These are phyloP conservation scores for Diversispora epigaea DNA, from an alignment of 192 early-diverging fungal species.

Conservation along the genomic window DNA sequence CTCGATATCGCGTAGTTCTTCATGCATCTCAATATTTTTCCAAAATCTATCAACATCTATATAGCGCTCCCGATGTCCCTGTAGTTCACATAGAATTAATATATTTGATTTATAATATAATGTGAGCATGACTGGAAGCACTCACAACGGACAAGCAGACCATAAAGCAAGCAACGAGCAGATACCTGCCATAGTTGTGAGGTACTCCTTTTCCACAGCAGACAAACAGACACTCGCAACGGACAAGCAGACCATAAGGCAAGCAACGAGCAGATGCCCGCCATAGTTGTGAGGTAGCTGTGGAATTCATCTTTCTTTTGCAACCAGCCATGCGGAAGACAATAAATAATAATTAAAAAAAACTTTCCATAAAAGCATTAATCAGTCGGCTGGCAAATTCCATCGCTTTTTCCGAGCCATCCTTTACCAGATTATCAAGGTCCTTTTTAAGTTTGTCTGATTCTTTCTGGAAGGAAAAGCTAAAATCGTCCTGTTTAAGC, in stretches of 20 bases:
- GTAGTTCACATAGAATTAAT: constrained; percentile 24
- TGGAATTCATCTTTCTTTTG: not conserved
- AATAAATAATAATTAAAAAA: too few relatives aligned
- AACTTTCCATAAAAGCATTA: too few relatives aligned
- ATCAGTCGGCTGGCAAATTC: too few relatives aligned
- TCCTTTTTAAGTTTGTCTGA: too few relatives aligned
- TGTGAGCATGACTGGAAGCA: constrained; percentile 24
- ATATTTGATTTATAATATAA: constrained; percentile 4
- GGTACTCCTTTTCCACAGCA: constrained; percentile 33
- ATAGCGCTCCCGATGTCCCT: constrained; percentile 28
- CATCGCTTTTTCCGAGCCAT: too few relatives aligned
- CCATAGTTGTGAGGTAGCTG: constrained; percentile 14
- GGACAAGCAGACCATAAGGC: constrained; percentile 17
- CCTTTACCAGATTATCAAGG: too few relatives aligned
- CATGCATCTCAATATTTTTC: constrained; percentile 25
- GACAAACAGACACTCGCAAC: too few relatives aligned
- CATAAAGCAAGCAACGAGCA: constrained; percentile 33
- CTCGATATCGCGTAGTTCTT: constrained; percentile 23
- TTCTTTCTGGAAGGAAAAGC: too few relatives aligned
- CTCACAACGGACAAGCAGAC: constrained; percentile 32
- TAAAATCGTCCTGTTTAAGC: too few relatives aligned
- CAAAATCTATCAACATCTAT: constrained; percentile 29
- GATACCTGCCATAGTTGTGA: constrained; percentile 33
- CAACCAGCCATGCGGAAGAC: too few relatives aligned
- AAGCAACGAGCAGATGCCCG: constrained; percentile 12